Evolutionary conservation across 176 grass and related monocot species (phyloP).

Genomic region (Tillandsia leiboldiana): DNA sequence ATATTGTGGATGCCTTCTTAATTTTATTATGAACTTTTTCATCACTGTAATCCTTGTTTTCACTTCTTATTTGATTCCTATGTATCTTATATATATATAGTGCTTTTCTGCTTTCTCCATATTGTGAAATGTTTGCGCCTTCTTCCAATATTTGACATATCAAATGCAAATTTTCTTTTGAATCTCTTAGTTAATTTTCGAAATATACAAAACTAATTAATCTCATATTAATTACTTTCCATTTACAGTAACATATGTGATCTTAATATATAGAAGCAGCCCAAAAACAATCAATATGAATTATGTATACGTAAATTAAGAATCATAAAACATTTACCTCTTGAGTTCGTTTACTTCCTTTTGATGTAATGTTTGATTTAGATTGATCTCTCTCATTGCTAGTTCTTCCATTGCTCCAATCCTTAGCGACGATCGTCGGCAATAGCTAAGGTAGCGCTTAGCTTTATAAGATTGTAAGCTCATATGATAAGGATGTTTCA

Average conservation of each 20-base stretch:
- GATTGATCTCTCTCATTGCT: slow-evolving; percentile 1
- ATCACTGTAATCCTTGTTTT: too few species aligned
- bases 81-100: too few species aligned
- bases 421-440: not conserved
- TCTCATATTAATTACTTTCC: not conserved
- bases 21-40: too few species aligned
- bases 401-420: not conserved
- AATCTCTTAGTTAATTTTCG: not conserved
- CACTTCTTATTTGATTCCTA: too few species aligned
- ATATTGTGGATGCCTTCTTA: too few species aligned
- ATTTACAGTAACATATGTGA: not conserved
- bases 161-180: too few species aligned
- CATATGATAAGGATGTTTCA: slow-evolving; percentile 6
- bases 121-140: too few species aligned
- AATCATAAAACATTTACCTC: not conserved
- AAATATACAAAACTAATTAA: not conserved
- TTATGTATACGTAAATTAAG: not conserved
- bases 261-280: not conserved
- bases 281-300: not conserved
- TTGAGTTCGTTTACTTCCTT: not conserved
- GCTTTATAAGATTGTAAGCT: slow-evolving; percentile 6
- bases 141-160: too few species aligned
- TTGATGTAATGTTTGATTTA: not conserved
- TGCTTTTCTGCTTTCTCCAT: too few species aligned
- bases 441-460: not conserved